Percentiles rank a stretch among this genome's conserved stretches.
Conservation (phyloP, 495 filamentous ascomycete genomes). For the Aspergillus olivimuriae region DNA sequence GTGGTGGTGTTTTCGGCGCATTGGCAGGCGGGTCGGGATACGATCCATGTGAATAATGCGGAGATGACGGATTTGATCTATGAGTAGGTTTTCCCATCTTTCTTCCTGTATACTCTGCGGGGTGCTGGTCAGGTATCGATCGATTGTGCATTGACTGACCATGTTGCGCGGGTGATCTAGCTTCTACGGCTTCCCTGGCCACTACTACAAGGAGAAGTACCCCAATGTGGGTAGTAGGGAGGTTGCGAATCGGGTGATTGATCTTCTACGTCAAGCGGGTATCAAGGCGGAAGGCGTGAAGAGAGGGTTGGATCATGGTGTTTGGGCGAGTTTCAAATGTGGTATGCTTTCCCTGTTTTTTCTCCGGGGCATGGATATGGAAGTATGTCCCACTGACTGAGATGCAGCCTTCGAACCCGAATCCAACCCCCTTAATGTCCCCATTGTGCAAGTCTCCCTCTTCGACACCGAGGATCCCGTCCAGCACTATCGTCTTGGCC, state of each 20-base stretch:
- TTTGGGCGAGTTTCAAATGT: constrained; percentile 67
- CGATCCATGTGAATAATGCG: constrained; percentile 66
- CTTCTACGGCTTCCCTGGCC: constrained; percentile 72
- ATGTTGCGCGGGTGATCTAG: constrained; percentile 21
- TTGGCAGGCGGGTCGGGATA: constrained; percentile 60
- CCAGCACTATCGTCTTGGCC: constrained; percentile 65
- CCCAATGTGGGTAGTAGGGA: constrained; percentile 62
- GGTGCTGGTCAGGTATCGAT: background rate
- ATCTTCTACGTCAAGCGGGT: constrained; percentile 48
- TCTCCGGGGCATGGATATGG: constrained; percentile 7
- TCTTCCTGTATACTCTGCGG: background rate
- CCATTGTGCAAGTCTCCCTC: constrained; percentile 76
- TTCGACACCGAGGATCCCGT: constrained; percentile 62
- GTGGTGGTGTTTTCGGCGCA: constrained; percentile 85
- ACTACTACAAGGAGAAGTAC: constrained; percentile 56
- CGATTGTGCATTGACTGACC: background rate
- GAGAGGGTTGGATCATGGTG: constrained; percentile 75
- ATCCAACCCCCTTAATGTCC: constrained; percentile 68
- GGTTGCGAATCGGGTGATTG: constrained; percentile 61
- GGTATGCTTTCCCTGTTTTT: constrained; percentile 26
- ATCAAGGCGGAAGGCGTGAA: constrained; percentile 60
- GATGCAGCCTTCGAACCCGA: constrained; percentile 57
- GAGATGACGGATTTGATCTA: constrained; percentile 71
- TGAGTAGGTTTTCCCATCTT: constrained; percentile 49
- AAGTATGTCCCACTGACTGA: constrained; percentile 7